A percentile compares a stretch with the other conserved stretches of the same genome.
These are phyloP conservation scores for Leccinellum albellum DNA, from an alignment of 768 basidiomycete species.

Conservation along the genomic window DNA sequence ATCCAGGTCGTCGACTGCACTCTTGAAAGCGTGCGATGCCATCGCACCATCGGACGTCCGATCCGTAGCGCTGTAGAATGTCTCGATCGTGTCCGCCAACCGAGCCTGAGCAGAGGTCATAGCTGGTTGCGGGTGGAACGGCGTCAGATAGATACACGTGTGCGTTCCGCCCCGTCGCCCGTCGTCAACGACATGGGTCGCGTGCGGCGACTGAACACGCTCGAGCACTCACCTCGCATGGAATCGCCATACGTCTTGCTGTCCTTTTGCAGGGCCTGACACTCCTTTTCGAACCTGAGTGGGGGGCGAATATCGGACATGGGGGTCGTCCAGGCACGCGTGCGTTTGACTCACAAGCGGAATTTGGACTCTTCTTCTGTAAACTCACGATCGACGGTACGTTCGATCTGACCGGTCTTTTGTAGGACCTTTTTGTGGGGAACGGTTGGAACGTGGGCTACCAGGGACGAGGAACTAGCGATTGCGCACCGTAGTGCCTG, in stretches of 20 bases:
- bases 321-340: background rate
- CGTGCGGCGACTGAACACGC: background rate
- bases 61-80: conserved; percentile 88
- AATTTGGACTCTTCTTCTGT: conserved; percentile 89
- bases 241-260: conserved; percentile 93
- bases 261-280: conserved; percentile 88
- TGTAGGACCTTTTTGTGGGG: conserved; percentile 67
- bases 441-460: conserved; percentile 1
- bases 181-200: background rate
- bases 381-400: conserved; percentile 93
- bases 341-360: conserved; percentile 58
- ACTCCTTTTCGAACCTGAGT: conserved; percentile 92
- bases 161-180: background rate
- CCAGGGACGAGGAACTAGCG: conserved; percentile 5
- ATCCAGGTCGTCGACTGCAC: conserved; percentile 92
- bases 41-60: conserved; percentile 87
- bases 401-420: conserved; percentile 97
- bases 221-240: conserved; percentile 68
- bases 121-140: conserved; percentile 34
- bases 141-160: background rate
- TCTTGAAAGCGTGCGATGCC: conserved; percentile 95
- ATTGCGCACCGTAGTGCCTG: conserved; percentile 76
- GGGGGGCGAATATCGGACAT: background rate
- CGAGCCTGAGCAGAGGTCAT: conserved; percentile 93
- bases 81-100: conserved; percentile 89